Evolutionary conservation across 345 rosid species (phyloP), one percentile per base, ranked within the genome.

Genomic region (Acer saccharum): DNA sequence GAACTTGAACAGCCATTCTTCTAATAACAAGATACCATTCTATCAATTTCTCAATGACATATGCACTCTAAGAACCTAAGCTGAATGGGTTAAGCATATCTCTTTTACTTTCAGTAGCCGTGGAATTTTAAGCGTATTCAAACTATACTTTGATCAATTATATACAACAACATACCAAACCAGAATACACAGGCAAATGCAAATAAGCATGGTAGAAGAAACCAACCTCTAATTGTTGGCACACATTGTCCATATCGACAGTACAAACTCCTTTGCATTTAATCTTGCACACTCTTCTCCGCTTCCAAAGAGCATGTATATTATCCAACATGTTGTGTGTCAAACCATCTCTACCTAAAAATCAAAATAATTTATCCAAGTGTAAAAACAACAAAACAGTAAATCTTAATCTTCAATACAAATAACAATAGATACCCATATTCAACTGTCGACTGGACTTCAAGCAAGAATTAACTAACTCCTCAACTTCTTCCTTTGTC

Each of bases 231-330:
- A 96, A 71, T 76, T 92, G 97, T 80, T 93, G 87, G 84, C 94
- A 92, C 73, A 96, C 91, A 79, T 88, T 96, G 75, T 90, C 88
- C 97, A 96, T 93, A 83, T 92, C 99, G 3, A 93, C 98, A 1
- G 99, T 90, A 76, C 99, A 92, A 67, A 91, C 99, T 83, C 99
- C 99, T 71, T 85, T 92, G 82, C 99, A 95, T 83, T 90, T 93
- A 48, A 93, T 92, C 90, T 91, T 96, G 86, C 98, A 96, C 4
- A 88, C 98, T 74, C 98, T 90, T 52, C 91, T 77, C 50, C 97
- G 81, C 85, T 92, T 93, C 97, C 99, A 92, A 57, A 84, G 90
- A 52, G 94, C 91, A 81, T 96, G 98, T 80, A 95, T 91, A 78
- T 93, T 93, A 54, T 92, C 94, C 83, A 95, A 80, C 99, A 95